Base-by-base conservation (phyloP, 768 basidiomycete species). In the Termitomyces sp. region DNA sequence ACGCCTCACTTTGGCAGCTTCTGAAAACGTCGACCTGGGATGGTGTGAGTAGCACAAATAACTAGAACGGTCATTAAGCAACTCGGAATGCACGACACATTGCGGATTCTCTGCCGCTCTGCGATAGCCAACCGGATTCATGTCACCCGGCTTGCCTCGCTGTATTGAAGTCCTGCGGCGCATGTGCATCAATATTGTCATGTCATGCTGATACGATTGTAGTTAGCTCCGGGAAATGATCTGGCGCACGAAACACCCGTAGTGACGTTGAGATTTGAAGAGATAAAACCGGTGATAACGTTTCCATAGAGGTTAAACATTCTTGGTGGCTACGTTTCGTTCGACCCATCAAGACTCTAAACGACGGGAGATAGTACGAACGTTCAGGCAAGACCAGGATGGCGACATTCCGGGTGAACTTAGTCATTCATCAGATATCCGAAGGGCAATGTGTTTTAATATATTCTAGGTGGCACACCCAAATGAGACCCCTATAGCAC, bases 111-210 rank as follows among this genome's bases (percentile, higher is more conserved):
- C 10, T 17, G 38, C 44, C 48, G 17, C 4, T 46, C 37, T 54
- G 17, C 17, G 46, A 45, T 31, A 21, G 19, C 3, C 19, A 8
- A 40, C 56, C 51, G 54, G 46, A 1, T 44, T 40, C 30, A 44
- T 62, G 53, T 56, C 44, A 50, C 21, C 57, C 38, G 57, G 50
- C 14, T 15, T 21, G 37, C 48, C 50, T 50, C 56, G 45, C 50
- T 50, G 35, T 19, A 14, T 17, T 48, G 50, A 46, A 46, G 12
- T 31, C 54, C 41, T 40, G 41, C 23, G 30, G 30, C 44, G 43
- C 42, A 48, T 35, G 53, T 33, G 6, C 26, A 19, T 19, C 35
- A 40, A 45, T 15, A 30, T n/a, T 21, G 12, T 17, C 42, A 49
- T 35, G 23, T 3, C 17, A 54, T 54, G 30, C 53, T 33, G 17